These are phyloP conservation scores for Pythium sukuiense DNA, from an alignment of 352 stramenopile species.

Conservation along the genomic window DNA sequence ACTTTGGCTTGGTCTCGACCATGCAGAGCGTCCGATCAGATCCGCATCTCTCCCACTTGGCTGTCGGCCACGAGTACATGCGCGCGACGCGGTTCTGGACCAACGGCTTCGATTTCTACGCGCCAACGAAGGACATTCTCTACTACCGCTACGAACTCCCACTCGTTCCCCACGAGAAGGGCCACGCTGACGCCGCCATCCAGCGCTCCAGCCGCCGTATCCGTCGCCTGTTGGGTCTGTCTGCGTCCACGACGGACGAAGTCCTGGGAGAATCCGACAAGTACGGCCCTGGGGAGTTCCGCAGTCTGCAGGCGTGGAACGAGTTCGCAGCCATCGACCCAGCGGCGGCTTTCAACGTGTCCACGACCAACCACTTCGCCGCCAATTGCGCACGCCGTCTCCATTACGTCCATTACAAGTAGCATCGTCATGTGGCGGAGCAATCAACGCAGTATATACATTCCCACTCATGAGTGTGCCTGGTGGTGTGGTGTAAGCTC, in stretches of 20 bases:
- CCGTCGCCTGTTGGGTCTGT: slow-evolving; percentile 53
- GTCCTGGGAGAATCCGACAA: slow-evolving; percentile 34
- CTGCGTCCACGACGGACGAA: slow-evolving; percentile 38
- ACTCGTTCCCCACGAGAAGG: slow-evolving; percentile 32
- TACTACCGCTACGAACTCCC: slow-evolving; percentile 65
- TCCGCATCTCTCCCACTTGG: slow-evolving; percentile 57
- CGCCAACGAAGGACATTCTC: slow-evolving; percentile 59
- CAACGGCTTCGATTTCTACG: slow-evolving; percentile 84
- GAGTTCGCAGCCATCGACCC: slow-evolving; percentile 69
- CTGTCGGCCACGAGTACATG: slow-evolving; percentile 70
- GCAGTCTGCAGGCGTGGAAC: slow-evolving; percentile 60
- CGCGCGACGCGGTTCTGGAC: slow-evolving; percentile 86
- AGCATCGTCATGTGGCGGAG: neutral
- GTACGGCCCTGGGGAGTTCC: slow-evolving; percentile 49
- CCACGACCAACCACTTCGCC: slow-evolving; percentile 87
- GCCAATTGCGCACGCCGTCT: slow-evolving; percentile 52
- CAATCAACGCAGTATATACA: neutral
- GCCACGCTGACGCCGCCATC: slow-evolving; percentile 15
- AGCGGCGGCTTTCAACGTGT: slow-evolving; percentile 61
- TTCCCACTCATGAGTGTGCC: neutral
- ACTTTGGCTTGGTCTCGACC: slow-evolving; percentile 63
- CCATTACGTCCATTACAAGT: slow-evolving; percentile 61
- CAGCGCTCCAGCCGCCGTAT: slow-evolving; percentile 56
- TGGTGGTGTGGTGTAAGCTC: neutral
- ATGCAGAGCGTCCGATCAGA: slow-evolving; percentile 75